Conservation (phyloP, 2,329 filamentous ascomycete species). For the Aspergillus sp. region DNA sequence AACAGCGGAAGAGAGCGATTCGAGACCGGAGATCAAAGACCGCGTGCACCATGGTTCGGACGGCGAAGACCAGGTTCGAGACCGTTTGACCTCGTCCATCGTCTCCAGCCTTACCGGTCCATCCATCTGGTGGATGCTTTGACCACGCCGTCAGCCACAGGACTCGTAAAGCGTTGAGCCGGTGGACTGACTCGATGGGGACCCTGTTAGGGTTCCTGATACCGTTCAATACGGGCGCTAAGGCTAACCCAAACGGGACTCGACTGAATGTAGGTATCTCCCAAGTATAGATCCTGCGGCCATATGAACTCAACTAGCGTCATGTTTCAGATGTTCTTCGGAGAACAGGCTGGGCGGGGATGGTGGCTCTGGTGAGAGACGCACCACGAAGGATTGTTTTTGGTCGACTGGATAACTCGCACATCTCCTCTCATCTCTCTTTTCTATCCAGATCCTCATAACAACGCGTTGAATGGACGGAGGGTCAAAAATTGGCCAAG, state of each 20-base stretch:
- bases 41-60: background rate
- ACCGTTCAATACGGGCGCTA: slow-evolving; percentile 9
- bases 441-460: too few relatives aligned
- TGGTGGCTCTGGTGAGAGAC: too few relatives aligned
- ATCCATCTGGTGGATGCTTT: background rate
- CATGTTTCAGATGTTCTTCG: too few relatives aligned
- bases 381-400: too few relatives aligned
- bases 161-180: background rate
- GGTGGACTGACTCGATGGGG: background rate
- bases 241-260: background rate
- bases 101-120: slow-evolving; percentile 1
- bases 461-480: too few relatives aligned
- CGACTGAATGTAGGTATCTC: too few relatives aligned
- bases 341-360: too few relatives aligned
- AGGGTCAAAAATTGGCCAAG: background rate
- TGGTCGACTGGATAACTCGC: too few relatives aligned
- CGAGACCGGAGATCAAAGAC: background rate
- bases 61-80: slow-evolving; percentile 2
- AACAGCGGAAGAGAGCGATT: background rate
- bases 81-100: background rate
- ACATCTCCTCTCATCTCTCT: too few relatives aligned
- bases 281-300: too few relatives aligned
- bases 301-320: too few relatives aligned
- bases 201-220: slow-evolving; percentile 17
- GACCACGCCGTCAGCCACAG: background rate